These are phyloP conservation scores for Hippophae gyantsensis DNA, from an alignment of 306 rosid species.

Conservation along the genomic window DNA sequence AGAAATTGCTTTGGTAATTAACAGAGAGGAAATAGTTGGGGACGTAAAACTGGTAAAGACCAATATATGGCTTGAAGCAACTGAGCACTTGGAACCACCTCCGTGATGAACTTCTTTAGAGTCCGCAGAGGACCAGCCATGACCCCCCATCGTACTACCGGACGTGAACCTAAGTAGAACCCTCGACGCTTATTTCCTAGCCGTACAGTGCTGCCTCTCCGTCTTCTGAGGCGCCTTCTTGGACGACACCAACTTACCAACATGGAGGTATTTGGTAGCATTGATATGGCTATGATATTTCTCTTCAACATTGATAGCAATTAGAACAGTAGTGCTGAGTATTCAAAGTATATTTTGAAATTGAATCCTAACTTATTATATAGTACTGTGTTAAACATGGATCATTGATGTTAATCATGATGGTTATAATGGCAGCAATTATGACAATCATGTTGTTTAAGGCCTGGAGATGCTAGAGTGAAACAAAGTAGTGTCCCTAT, in stretches of 20 bases:
- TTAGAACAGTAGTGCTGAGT: not conserved
- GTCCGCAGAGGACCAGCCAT: constrained; percentile 50
- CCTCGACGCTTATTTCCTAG: constrained; percentile 68
- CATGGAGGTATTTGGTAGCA: constrained; percentile 42
- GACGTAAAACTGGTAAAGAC: constrained; percentile 69
- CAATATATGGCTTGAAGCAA: constrained; percentile 59
- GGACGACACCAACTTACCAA: constrained; percentile 53
- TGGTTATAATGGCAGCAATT: constrained; percentile 65
- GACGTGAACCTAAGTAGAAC: constrained; percentile 51
- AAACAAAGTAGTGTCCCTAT: constrained; percentile 30
- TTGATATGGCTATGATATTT: constrained; percentile 36
- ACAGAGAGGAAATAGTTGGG: constrained; percentile 77
- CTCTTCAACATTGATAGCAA: constrained; percentile 43
- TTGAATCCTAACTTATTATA: constrained; percentile 21
- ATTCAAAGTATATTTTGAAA: not conserved
- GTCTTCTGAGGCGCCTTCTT: constrained; percentile 37
- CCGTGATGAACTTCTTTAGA: constrained; percentile 64
- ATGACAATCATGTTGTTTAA: constrained; percentile 49
- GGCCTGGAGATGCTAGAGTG: constrained; percentile 43
- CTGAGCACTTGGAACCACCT: constrained; percentile 50
- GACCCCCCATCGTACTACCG: constrained; percentile 59
- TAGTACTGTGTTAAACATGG: constrained; percentile 34
- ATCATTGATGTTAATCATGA: constrained; percentile 34
- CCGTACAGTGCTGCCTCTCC: constrained; percentile 53
- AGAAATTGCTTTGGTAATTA: constrained; percentile 22